phyloP scores from a whole-genome alignment of 768 basidiomycete species.

The Panaeolus papilionaceus region DNA sequence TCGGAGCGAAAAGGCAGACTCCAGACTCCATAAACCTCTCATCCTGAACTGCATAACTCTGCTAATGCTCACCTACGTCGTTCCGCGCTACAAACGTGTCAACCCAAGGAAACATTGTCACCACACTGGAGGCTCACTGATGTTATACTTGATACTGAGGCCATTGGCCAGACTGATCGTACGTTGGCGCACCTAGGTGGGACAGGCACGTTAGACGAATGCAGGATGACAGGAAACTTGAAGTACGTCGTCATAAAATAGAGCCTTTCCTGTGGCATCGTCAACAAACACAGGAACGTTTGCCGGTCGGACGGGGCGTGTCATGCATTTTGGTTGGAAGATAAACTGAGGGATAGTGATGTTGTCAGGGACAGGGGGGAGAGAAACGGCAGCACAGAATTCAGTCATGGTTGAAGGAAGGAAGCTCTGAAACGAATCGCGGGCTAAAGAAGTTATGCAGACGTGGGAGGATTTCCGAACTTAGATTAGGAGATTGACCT shows the following conservation, averaged over 20 bases:
- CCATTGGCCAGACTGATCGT: conserved; percentile 61
- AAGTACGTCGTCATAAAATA: conserved; percentile 55
- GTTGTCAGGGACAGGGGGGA: conserved; percentile 61
- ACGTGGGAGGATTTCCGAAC: not conserved
- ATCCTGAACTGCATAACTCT: not conserved
- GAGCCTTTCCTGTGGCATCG: conserved; percentile 51
- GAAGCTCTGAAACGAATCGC: not conserved
- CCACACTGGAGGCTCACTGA: conserved; percentile 42
- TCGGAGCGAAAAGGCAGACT: conserved; percentile 40
- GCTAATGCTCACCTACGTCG: conserved; percentile 50
- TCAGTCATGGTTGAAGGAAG: conserved; percentile 33
- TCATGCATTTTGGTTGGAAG: conserved; percentile 48
- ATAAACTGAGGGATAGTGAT: conserved; percentile 71
- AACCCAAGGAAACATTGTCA: not conserved
- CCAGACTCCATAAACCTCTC: not conserved
- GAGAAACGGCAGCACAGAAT: conserved; percentile 37
- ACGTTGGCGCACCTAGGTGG: conserved; percentile 38
- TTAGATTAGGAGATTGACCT: not conserved
- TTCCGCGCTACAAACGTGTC: conserved; percentile 43
- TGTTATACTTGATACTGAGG: conserved; percentile 49
- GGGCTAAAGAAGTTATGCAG: not conserved
- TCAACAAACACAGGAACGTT: conserved; percentile 63
- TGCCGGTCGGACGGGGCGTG: conserved; percentile 48
- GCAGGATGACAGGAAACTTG: not conserved
- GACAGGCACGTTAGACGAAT: not conserved